Base-by-base conservation (phyloP, 139 green algal genomes). In the Coelastrella sp. region DNA sequence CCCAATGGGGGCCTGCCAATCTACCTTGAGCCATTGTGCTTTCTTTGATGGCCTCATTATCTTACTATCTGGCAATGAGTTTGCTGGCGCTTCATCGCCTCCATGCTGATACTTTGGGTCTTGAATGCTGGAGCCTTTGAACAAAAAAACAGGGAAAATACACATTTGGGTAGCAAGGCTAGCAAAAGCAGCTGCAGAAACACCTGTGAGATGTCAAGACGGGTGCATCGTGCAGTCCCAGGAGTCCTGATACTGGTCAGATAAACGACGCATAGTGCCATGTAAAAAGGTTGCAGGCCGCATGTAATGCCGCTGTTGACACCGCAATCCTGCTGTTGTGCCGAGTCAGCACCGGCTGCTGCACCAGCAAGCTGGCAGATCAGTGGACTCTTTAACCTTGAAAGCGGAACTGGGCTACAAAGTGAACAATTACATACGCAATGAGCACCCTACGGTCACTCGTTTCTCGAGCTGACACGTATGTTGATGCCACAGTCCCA, bases 41-140 rank as follows among this genome's bases (percentile, higher is more conserved):
- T 87, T 87, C 81, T 87, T 87, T 25, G 59, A 75, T 7, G 81
- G 81, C 12, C 81, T 14, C 60, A 76, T 76, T 15, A 87, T 76
- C 81, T 87, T 87, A 68, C 60, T 76, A 20, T 87, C 81, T 61
- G 81, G 61, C 81, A 87, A 35, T 24, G 8, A 14, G 61, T 61
- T 76, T 10, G 7, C 24, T 7, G 5, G 25, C 25, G 7, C 61
- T 35, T 68, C 61, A 76, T 87, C 60, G 14, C 60, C 25, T 19
- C 20, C 15, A 25, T 60, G 24, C 7, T 65, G 56, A 11, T 87
- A 87, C 7, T 27, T 24, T 19, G 81, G 81, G 81, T 87, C 81
- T n/a, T 75, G 61, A 17, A 87, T 60, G 57, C 81, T 87, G 60
- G 81, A 87, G 61, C 81, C 81, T 87, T n/a, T n/a, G 25, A 8